Base-by-base conservation (phyloP, 129 eudicot species). In the Chrysanthemum makinoi region DNA sequence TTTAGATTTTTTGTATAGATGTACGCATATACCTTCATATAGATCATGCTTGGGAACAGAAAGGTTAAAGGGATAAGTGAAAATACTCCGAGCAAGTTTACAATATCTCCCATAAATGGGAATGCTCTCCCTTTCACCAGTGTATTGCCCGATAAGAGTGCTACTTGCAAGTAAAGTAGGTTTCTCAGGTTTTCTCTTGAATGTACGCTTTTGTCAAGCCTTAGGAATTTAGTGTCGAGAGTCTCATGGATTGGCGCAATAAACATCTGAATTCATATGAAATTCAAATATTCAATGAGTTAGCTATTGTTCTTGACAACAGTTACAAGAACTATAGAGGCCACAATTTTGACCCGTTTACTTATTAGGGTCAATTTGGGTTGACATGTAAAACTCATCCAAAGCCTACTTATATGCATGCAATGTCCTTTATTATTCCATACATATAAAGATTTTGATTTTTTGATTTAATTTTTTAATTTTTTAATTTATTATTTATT, bases 71-170 rank as follows among this genome's bases (percentile, higher is more conserved):
- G 77, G 30, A 82, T 56, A 65, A 85, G 84, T 15, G 84, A 65
- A 66, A 85, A 82, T 24, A 86, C 82, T 72, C 86, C 86, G 20
- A 76, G 51, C 55, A 85, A 71, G 79, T 82, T 85, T 26, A 79
- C 79, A 67, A 85, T 75, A 80, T 85, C 89, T 0, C 89, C 89
- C 84, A 85, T 85, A 54, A 85, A 85, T 17, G 89, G 89, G 64
- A 82, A 75, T 12, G 89, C 86, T 53, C 86, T n/a, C n/a, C n/a
- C 86, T 5, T 86, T 65, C 78, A 82, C 89, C 9, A 76, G 33
- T 16, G 89, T 82, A 43, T 72, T 81, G 51, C 77, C 75, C 13
- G 86, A n/a, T 44, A 85, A 82, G 57, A 85, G 50, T 69, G 63
- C 8, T 63, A 80, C 86, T 28, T 86, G 82, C 17, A 85, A 51